Evolutionary conservation across 345 rosid species (phyloP), one percentile per base, ranked within the genome.

Genomic region (Rubroshorea leprosula): DNA sequence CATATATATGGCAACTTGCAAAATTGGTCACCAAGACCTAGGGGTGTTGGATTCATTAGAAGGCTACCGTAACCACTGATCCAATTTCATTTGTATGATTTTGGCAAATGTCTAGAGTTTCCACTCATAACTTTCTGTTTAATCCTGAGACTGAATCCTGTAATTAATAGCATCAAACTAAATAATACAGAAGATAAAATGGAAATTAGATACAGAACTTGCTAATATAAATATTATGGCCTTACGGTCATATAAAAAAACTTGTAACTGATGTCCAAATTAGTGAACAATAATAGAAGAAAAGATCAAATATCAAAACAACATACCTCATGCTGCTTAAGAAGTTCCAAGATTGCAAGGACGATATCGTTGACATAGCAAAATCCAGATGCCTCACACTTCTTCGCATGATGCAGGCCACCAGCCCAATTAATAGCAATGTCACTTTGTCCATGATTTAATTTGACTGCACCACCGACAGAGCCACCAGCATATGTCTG

Each of bases 341-440:
- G 87, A 47, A 83, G 89, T 72, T 86, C 89, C 44, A 86, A 72
- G 64, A 86, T 81, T 17, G 80, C 89, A 27, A 83, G 76, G 54
- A 86, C 87, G 62, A 86, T 83, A 67, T 86, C 89, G 66, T 80
- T 85, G 44, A 85, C 85, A 50, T 85, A 80, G 68, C 89, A 85
- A 46, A 79, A 72, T 13, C 76, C 83, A 17, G 72, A 73, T 58
- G 78, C 78, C 54, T 75, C 83, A 49, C 81, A 80, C 65, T 80
- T 85, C 76, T 83, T 83, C 51, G 89, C 86, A 68, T 83, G 93
- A 65, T 83, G 87, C 45, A 85, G 78, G 39, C 87, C 89, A 41
- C 87, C 87, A 27, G 86, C 87, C 89, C 85, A 83, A 55, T 79
- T 80, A 61, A 77, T 63, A 25, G 87, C 85, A 68, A 85, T 79